Conservation (phyloP, 169 alveolate genomes). For the Cytauxzoon felis region DNA sequence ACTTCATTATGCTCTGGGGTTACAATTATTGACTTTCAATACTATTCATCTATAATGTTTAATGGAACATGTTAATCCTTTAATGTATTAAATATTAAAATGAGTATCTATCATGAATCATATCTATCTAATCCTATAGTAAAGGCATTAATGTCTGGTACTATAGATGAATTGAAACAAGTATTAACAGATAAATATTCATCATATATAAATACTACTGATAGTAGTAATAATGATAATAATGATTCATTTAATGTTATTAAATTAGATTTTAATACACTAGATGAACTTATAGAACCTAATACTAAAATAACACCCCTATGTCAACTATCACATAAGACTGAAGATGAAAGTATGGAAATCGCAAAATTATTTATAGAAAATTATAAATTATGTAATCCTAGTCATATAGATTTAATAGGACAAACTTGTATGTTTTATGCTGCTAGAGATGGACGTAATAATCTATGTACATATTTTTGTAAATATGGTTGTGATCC, state of each 20-base stretch:
- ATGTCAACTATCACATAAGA: slow-evolving; percentile 80
- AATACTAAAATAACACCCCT: slow-evolving; percentile 77
- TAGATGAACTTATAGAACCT: slow-evolving; percentile 49
- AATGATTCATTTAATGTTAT: neutral
- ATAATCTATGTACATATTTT: slow-evolving; percentile 77
- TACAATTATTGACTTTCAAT: no score
- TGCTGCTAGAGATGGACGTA: slow-evolving; percentile 91
- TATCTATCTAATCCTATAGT: slow-evolving; percentile 50
- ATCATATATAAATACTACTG: neutral
- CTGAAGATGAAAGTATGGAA: slow-evolving; percentile 81
- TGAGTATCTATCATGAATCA: slow-evolving; percentile 48
- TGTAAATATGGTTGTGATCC: slow-evolving; percentile 84
- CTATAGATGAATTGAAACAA: slow-evolving; percentile 5
- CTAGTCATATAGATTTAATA: slow-evolving; percentile 78
- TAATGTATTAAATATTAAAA: neutral
- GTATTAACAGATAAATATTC: slow-evolving; percentile 1
- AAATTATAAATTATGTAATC: slow-evolving; percentile 73
- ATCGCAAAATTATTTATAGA: slow-evolving; percentile 77
- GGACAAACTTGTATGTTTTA: slow-evolving; percentile 88
- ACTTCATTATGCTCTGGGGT: no score
- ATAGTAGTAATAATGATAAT: neutral
- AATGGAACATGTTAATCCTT: neutral
- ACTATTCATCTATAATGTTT: no score
- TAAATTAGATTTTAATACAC: slow-evolving; percentile 1
- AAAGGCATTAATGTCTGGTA: slow-evolving; percentile 9